phyloP scores from a whole-genome alignment of 169 alveolate genomes.

The Plasmodium billcollinsi region DNA sequence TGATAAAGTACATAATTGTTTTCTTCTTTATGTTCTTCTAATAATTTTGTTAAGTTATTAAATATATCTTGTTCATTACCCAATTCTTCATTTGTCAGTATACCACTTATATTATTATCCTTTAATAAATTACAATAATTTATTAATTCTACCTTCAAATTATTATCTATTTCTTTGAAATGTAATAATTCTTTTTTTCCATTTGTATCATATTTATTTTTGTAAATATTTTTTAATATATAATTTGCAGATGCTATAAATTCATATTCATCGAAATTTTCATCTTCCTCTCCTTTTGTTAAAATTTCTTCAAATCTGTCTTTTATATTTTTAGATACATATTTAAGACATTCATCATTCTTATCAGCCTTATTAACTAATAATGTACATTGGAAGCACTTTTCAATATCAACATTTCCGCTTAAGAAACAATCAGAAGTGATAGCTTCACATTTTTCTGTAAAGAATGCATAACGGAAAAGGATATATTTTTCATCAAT shows the following conservation, averaged over 20 bases:
- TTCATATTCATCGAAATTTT: constrained; percentile 14
- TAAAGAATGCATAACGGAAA: too few relatives aligned
- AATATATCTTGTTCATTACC: constrained; percentile 30
- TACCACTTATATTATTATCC: constrained; percentile 10
- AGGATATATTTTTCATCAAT: neutral
- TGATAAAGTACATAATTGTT: neutral
- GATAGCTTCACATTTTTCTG: constrained; percentile 29
- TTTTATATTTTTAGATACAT: constrained; percentile 19
- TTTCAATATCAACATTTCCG: constrained; percentile 43
- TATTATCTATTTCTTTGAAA: constrained; percentile 14
- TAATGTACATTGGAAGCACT: constrained; percentile 33
- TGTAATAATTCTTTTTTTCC: constrained; percentile 8
- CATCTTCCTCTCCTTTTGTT: constrained; percentile 21
- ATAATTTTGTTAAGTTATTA: constrained; percentile 11
- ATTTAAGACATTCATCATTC: constrained; percentile 22
- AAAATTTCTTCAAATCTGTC: neutral
- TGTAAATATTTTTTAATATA: constrained; percentile 19
- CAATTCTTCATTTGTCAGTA: constrained; percentile 6
- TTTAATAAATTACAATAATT: constrained; percentile 46
- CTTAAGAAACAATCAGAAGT: constrained; percentile 27
- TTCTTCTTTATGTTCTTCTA: constrained; percentile 1
- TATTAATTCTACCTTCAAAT: constrained; percentile 6
- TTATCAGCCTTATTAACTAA: neutral
- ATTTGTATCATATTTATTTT: neutral
- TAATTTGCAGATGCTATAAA: constrained; percentile 16